Evolutionary conservation across 495 filamentous ascomycete species (phyloP).

Genomic region (Penicillium flavigenum): DNA sequence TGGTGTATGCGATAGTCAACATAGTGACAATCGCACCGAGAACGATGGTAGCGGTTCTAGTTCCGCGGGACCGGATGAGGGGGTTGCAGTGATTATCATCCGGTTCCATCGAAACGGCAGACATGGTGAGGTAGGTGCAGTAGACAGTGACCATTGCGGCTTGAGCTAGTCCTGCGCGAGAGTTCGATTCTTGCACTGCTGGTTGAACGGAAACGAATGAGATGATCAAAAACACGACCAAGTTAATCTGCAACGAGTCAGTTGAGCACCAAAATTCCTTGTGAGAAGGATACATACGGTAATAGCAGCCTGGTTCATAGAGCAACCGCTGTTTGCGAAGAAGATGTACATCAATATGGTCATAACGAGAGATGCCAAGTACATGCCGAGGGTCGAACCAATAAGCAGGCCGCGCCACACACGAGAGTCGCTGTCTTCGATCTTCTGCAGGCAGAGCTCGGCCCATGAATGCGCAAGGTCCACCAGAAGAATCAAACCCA

Average conservation of each 20-base stretch:
- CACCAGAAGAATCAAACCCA: slow-evolving; percentile 89
- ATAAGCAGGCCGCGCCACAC: slow-evolving; percentile 84
- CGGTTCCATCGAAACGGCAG: slow-evolving; percentile 96
- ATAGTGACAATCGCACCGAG: slow-evolving; percentile 94
- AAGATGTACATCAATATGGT: slow-evolving; percentile 97
- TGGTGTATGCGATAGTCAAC: slow-evolving; percentile 96
- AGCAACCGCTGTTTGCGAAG: slow-evolving; percentile 79
- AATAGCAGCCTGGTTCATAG: slow-evolving; percentile 88
- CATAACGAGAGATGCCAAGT: slow-evolving; percentile 83
- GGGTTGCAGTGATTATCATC: slow-evolving; percentile 96
- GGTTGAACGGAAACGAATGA: slow-evolving; percentile 88
- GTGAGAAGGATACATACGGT: slow-evolving; percentile 42
- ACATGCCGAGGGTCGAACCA: slow-evolving; percentile 93
- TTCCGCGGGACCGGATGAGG: slow-evolving; percentile 80
- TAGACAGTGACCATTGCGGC: slow-evolving; percentile 97
- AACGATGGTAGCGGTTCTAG: slow-evolving; percentile 84
- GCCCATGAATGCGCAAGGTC: slow-evolving; percentile 98
- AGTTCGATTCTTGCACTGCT: slow-evolving; percentile 84
- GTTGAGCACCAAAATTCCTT: slow-evolving; percentile 18
- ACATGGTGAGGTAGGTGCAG: slow-evolving; percentile 98
- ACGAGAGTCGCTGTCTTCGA: slow-evolving; percentile 82
- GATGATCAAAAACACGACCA: slow-evolving; percentile 77
- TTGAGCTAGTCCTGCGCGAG: slow-evolving; percentile 90
- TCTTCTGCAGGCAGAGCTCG: slow-evolving; percentile 90
- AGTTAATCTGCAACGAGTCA: slow-evolving; percentile 61